Evolutionary conservation across 1,139 yeast genomes (phyloP).

Genomic region (Kodamaea plutei): DNA sequence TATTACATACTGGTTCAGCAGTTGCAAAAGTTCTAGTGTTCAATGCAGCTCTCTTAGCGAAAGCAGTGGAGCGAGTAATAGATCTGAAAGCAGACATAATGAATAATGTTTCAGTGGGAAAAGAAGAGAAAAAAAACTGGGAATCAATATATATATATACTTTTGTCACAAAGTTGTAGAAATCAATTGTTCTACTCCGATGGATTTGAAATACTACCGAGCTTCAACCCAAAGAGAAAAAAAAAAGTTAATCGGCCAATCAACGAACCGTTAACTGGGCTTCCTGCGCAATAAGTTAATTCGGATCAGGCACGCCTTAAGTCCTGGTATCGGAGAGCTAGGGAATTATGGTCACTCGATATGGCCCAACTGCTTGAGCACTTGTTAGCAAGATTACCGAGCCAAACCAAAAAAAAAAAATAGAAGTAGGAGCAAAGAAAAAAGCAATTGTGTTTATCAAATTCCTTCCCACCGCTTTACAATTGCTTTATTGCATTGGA

Average conservation of each 20-base stretch:
- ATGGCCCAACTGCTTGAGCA: too few relatives aligned
- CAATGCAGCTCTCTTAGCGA: conserved; percentile 35
- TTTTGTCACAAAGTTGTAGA: conserved; percentile 1
- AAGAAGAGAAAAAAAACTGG: conserved; percentile 10
- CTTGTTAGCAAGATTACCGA: too few relatives aligned
- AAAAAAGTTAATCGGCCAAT: not conserved
- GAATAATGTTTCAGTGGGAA: conserved; percentile 5
- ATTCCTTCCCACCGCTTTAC: too few relatives aligned
- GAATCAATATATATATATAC: conserved; percentile 13
- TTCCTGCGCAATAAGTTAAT: too few relatives aligned
- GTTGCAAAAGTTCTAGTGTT: conserved; percentile 46
- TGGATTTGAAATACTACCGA: not conserved
- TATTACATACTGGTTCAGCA: conserved; percentile 50
- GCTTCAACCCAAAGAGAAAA: not conserved
- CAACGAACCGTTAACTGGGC: not conserved
- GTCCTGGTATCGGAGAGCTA: too few relatives aligned
- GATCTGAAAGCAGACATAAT: conserved; percentile 40
- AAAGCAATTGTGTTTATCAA: too few relatives aligned
- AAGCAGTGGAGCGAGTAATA: conserved; percentile 31
- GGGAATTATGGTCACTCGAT: too few relatives aligned
- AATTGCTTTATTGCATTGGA: too few relatives aligned
- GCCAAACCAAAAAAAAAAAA: too few relatives aligned
- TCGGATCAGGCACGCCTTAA: too few relatives aligned
- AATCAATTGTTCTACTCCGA: conserved; percentile 1
- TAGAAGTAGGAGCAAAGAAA: too few relatives aligned